These are phyloP conservation scores for Porodaedalea pini DNA, from an alignment of 1,284 basidiomycete genomes.

Conservation along the genomic window DNA sequence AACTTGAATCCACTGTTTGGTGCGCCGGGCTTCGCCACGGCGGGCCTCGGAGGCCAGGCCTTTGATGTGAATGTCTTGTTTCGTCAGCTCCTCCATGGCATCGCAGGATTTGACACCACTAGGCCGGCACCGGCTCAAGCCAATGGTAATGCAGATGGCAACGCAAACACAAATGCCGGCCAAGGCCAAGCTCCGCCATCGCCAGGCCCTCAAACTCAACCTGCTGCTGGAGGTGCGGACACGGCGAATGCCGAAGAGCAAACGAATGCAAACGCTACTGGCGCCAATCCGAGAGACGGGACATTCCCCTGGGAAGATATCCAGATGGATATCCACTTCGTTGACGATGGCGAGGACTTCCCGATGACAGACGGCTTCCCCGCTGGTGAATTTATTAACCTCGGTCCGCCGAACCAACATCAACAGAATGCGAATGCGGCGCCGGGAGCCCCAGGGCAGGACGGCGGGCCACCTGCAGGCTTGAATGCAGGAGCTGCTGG, in stretches of 20 bases:
- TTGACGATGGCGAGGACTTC: background rate
- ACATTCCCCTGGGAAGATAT: background rate
- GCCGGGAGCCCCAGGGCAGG: background rate
- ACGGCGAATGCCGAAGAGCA: background rate
- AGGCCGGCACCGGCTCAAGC: background rate
- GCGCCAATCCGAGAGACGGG: background rate
- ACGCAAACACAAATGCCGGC: background rate
- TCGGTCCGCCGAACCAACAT: background rate
- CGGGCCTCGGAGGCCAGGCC: background rate
- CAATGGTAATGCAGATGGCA: background rate
- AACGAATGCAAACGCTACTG: background rate
- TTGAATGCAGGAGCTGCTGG: background rate
- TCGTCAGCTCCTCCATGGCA: conserved; percentile 3
- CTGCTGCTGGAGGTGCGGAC: background rate
- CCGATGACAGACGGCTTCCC: background rate
- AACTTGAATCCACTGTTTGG: background rate
- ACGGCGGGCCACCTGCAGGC: background rate
- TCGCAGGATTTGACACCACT: background rate
- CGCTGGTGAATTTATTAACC: background rate
- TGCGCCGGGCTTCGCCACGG: background rate
- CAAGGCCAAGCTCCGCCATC: background rate
- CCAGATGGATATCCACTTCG: background rate
- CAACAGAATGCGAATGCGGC: background rate
- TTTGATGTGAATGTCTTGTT: conserved; percentile 5
- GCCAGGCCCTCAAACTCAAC: background rate